Percentiles rank a stretch among this genome's conserved stretches.
Conservation (phyloP, 495 filamentous ascomycete species). For the Penicillium argentinense region DNA sequence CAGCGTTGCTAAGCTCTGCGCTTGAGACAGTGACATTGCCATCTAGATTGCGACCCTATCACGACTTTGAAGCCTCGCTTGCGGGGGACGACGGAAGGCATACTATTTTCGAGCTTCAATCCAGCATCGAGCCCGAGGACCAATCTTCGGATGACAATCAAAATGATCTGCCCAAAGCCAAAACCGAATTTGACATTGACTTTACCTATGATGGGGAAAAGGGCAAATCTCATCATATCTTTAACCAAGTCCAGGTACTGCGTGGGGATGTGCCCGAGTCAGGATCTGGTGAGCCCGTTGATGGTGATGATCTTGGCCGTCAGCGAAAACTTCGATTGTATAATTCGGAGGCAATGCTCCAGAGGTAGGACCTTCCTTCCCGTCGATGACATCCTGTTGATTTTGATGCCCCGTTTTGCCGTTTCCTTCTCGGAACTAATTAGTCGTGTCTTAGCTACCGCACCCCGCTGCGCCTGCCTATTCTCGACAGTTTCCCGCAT, state of each 20-base stretch:
- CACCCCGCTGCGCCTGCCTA: slow-evolving; percentile 65
- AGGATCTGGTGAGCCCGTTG: slow-evolving; percentile 30
- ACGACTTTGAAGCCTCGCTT: slow-evolving; percentile 67
- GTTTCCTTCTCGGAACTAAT: neutral
- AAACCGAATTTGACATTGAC: slow-evolving; percentile 56
- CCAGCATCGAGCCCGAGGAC: slow-evolving; percentile 41
- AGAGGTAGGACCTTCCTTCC: slow-evolving; percentile 49
- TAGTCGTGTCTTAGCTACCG: slow-evolving; percentile 45
- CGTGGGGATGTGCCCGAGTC: slow-evolving; percentile 42
- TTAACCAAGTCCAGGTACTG: slow-evolving; percentile 56
- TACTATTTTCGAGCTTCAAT: slow-evolving; percentile 72
- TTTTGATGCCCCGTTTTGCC: slow-evolving; percentile 12
- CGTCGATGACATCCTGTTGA: no score
- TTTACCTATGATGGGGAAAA: slow-evolving; percentile 49
- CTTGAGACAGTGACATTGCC: slow-evolving; percentile 81
- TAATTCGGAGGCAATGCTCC: slow-evolving; percentile 51
- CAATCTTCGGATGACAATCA: slow-evolving; percentile 1
- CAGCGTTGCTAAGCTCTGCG: slow-evolving; percentile 73
- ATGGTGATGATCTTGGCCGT: slow-evolving; percentile 35
- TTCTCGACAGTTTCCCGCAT: slow-evolving; percentile 77
- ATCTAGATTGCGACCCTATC: slow-evolving; percentile 60
- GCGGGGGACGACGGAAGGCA: slow-evolving; percentile 74
- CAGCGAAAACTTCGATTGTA: slow-evolving; percentile 35
- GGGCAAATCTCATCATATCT: slow-evolving; percentile 52
- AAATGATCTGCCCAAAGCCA: slow-evolving; percentile 15